These are phyloP conservation scores for Magnusiomyces ingens DNA, from an alignment of 1,139 yeast genomes.

Conservation along the genomic window DNA sequence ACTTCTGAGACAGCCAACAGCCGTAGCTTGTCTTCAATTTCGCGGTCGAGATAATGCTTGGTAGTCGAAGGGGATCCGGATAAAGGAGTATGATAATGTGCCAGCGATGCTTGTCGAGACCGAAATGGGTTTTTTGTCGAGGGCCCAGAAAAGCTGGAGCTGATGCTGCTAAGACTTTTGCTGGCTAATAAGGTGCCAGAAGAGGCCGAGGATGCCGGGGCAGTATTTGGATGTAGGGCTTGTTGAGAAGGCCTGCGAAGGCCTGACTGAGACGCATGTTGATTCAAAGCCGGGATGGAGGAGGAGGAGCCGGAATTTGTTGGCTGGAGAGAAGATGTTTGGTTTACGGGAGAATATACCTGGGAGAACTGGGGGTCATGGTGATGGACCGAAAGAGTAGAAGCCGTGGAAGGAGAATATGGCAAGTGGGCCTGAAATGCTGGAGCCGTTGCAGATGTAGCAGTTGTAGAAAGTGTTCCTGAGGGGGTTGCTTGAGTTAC, in stretches of 20 bases:
- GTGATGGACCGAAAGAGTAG: no score
- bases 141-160: not conserved
- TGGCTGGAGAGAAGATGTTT: no score
- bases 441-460: not conserved
- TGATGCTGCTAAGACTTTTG: not conserved
- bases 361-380: no score
- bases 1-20: slow-evolving; percentile 20
- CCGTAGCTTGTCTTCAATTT: slow-evolving; percentile 22
- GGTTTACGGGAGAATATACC: no score
- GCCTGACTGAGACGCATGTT: no score
- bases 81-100: slow-evolving; percentile 3
- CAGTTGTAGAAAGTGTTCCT: not conserved
- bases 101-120: slow-evolving; percentile 2
- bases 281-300: no score
- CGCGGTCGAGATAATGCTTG: slow-evolving; percentile 23
- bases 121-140: no score
- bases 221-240: no score
- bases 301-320: no score
- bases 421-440: not conserved
- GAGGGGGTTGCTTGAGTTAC: not conserved
- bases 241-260: no score
- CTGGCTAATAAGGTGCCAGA: not conserved
- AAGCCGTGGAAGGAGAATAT: no score
- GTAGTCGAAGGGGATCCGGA: slow-evolving; percentile 13
- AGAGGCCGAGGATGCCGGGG: no score